Evolutionary conservation across 1,284 basidiomycete species (phyloP), one percentile per base, ranked within the genome.

Genomic region (Ceratobasidium sp.): DNA sequence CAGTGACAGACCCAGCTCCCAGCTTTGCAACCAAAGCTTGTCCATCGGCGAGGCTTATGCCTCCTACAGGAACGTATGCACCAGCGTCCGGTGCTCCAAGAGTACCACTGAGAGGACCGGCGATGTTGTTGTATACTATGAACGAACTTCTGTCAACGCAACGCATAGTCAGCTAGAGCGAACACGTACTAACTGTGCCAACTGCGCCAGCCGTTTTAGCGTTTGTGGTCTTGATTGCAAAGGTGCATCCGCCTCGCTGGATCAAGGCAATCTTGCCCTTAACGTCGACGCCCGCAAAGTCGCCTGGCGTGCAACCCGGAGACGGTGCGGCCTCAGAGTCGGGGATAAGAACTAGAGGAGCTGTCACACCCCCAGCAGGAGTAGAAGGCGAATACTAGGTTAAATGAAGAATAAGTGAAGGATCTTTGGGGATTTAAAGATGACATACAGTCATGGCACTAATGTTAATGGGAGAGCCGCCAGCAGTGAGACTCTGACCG

Each of bases 241-340:
- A 73, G 8, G 0, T 51, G 17, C 69, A 73, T 51, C 35, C 39
- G 35, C 69, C 69, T 11, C 69, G 69, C 45, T 73, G 69, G 28
- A 73, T 51, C 54, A 73, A 56, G 4, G 69, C 69, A 28, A 73
- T 73, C 45, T 73, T 73, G n/a, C 69, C 69, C 11, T 7, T 51
- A n/a, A 63, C 69, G 31, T 63, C 69, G 13, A 73, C 45, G 1
- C 45, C 45, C 23, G 69, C 28, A 63, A 61, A 73, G 28, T 61
- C 69, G 17, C 26, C 58, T 35, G 58, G 15, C 15, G 56, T 73
- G 26, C 69, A 73, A 11, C 69, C 69, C 28, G 69, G 23, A 31
- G 69, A 73, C 3, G 58, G 58, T 0, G 58, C 17, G 23, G 58
- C 69, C 10, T 73, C 69, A 42, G 56, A 10, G 47, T 63, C 58